Percentiles rank a stretch among this genome's conserved stretches.
These are phyloP conservation scores for Corallochytrium limacisporum DNA, from an alignment of 78 protist species.

Conservation along the genomic window DNA sequence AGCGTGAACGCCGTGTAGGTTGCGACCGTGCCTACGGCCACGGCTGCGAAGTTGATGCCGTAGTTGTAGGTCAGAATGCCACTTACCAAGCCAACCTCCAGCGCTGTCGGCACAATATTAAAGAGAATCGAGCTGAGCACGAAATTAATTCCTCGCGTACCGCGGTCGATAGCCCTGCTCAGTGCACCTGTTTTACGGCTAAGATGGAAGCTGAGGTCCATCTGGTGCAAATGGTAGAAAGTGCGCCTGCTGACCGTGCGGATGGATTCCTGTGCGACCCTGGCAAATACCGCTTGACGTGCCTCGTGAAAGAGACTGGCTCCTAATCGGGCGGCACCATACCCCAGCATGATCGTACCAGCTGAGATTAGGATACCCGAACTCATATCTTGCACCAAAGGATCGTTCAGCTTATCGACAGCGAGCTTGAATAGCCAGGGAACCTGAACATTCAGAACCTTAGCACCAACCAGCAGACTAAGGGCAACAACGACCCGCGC, in stretches of 20 bases:
- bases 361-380: slow-evolving; percentile 8
- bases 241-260: slow-evolving; percentile 33
- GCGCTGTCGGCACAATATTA: slow-evolving; percentile 66
- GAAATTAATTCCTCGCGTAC: slow-evolving; percentile 38
- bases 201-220: slow-evolving; percentile 70
- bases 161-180: slow-evolving; percentile 59
- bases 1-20: slow-evolving; percentile 67
- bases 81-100: slow-evolving; percentile 69
- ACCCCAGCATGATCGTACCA: slow-evolving; percentile 28
- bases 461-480: too few species aligned
- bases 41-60: slow-evolving; percentile 37
- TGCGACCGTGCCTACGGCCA: slow-evolving; percentile 30
- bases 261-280: slow-evolving; percentile 24
- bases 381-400: not conserved
- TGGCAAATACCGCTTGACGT: slow-evolving; percentile 52
- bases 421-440: slow-evolving; percentile 72
- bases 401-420: slow-evolving; percentile 39
- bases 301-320: slow-evolving; percentile 41
- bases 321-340: slow-evolving; percentile 42
- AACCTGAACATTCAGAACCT: slow-evolving; percentile 33
- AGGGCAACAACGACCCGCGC: too few species aligned
- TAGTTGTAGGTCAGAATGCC: slow-evolving; percentile 32
- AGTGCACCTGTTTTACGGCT: slow-evolving; percentile 71
- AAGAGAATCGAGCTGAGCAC: slow-evolving; percentile 50
- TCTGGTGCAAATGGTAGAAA: slow-evolving; percentile 51